These are phyloP conservation scores for Tricholomella constricta DNA, from an alignment of 768 basidiomycete species.

Conservation along the genomic window DNA sequence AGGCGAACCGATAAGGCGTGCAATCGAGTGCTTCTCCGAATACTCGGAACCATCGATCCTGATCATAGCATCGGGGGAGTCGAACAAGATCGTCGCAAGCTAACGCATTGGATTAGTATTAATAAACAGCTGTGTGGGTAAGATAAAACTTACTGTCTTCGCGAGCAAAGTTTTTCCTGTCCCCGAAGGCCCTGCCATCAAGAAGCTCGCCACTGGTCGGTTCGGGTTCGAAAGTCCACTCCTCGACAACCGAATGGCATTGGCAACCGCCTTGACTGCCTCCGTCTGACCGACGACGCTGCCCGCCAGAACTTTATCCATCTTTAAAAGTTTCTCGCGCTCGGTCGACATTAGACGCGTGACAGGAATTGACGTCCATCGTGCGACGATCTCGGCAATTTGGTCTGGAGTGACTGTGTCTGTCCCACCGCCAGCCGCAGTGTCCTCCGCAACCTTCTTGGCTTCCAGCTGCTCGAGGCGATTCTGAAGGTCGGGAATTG, in stretches of 20 bases:
- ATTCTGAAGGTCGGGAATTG: constrained; percentile 83
- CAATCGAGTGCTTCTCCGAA: constrained; percentile 68
- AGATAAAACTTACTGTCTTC: constrained; percentile 67
- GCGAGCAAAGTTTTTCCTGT: constrained; percentile 90
- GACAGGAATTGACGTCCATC: constrained; percentile 94
- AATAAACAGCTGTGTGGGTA: neutral
- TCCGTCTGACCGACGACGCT: constrained; percentile 90
- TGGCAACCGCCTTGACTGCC: constrained; percentile 90
- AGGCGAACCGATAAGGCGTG: constrained; percentile 58
- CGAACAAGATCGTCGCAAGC: constrained; percentile 89
- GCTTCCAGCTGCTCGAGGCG: constrained; percentile 72
- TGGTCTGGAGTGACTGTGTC: constrained; percentile 85
- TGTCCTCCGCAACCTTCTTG: constrained; percentile 72
- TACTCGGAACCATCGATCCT: constrained; percentile 94
- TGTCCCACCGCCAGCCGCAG: constrained; percentile 51
- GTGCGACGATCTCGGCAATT: constrained; percentile 91
- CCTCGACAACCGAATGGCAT: constrained; percentile 89
- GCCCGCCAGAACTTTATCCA: constrained; percentile 81
- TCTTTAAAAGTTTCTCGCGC: constrained; percentile 81
- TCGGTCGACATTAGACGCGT: constrained; percentile 86
- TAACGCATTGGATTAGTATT: constrained; percentile 29
- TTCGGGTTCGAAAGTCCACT: constrained; percentile 91
- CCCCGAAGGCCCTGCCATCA: constrained; percentile 91
- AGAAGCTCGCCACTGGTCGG: constrained; percentile 88
- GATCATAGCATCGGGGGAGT: constrained; percentile 90